Base-by-base conservation (phyloP, 352 stramenopile genomes). In the Globisporangium viniferum region DNA sequence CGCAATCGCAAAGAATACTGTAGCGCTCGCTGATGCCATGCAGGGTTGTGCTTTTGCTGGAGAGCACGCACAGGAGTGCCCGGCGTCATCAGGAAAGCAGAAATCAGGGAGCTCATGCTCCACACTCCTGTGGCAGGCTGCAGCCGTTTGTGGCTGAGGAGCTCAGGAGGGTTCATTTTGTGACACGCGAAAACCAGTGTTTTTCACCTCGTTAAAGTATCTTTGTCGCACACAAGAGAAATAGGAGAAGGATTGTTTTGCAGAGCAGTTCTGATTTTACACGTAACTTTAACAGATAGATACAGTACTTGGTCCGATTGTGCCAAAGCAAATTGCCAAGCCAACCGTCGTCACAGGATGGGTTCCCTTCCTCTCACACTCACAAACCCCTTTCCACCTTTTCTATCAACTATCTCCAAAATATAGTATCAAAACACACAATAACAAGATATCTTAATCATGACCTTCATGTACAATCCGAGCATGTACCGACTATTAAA, bases 261-360 rank as follows among this genome's bases (percentile, higher is more conserved):
- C 2, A n/a, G 5, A 24, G 18, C 18, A n/a, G 6, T 12, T 51
- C 44, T 51, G 44, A 51, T 22, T 51, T 51, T 51, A 12, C 5
- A 24, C 39, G 18, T 5, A 51, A 22, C 18, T 51, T 51, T n/a
- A 24, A 51, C 41, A 51, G 18, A 12, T n/a, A 12, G 7, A 12
- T 24, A 5, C 5, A 24, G 18, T 51, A 51, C 44, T 22, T 12
- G 44, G 9, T 12, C 0, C 0, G 39, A 46, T 46, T 46, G 39
- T 46, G 44, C 14, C 5, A 39, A 39, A 5, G 18, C 12, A 22
- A 9, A 24, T n/a, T 59, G 22, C 29, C 54, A 59, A 59, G 41
- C 44, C 54, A 59, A 59, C 54, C 18, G 54, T 59, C 54, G 29
- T 59, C 54, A 44, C 54, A 27, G 14, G 27, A 59, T 59, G 6